A percentile compares a stretch with the other conserved stretches of the same genome.
Evolutionary conservation across 129 eudicot species (phyloP).

Genomic region (Artemisia tridentata): DNA sequence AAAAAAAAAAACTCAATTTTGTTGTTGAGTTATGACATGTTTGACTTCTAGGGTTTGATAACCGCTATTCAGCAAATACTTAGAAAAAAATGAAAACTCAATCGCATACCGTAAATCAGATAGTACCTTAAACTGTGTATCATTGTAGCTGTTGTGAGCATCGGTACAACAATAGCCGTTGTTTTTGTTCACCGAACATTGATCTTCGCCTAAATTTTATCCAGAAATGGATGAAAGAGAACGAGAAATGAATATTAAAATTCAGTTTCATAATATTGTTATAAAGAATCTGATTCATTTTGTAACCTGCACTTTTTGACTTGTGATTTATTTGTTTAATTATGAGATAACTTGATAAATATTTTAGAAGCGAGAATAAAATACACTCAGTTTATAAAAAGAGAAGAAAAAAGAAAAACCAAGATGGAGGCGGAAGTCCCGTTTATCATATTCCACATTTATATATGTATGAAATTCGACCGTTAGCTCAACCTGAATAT

Average conservation of each 20-base stretch:
- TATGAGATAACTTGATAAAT: background rate
- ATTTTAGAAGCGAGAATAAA: background rate
- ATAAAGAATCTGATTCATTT: background rate
- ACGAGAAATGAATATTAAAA: background rate
- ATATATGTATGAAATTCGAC: background rate
- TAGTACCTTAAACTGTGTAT: background rate
- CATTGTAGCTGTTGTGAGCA: background rate
- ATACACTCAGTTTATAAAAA: no score
- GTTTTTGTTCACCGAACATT: background rate
- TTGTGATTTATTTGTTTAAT: background rate
- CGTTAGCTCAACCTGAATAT: background rate
- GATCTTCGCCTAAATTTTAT: background rate
- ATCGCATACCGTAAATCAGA: no score
- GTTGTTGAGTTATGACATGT: no score
- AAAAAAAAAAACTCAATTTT: no score
- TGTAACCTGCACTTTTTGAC: background rate
- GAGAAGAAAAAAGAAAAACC: no score
- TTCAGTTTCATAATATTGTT: background rate
- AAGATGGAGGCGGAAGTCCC: no score
- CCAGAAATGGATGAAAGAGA: background rate
- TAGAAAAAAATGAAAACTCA: no score
- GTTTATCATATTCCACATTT: background rate
- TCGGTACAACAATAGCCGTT: background rate
- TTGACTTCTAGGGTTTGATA: background rate
- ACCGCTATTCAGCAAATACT: no score